These are phyloP conservation scores for Pichia sp. DNA, from an alignment of 1,139 yeast species.

Conservation along the genomic window DNA sequence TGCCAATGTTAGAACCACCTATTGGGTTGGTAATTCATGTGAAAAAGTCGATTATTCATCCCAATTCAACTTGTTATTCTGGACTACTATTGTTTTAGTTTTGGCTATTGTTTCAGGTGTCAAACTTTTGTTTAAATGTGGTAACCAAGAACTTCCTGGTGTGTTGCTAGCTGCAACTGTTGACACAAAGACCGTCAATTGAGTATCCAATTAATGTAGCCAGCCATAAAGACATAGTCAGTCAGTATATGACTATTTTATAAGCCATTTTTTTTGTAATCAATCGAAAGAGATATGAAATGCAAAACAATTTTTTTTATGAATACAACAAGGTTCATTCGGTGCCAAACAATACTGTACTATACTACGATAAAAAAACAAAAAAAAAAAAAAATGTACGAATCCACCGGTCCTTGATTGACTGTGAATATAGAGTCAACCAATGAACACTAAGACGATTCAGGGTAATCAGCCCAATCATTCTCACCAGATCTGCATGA, in stretches of 20 bases:
- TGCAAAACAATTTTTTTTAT: too few relatives aligned
- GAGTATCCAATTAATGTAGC: too few relatives aligned
- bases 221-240: too few relatives aligned
- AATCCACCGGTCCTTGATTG: slow-evolving; percentile 52
- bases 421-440: slow-evolving; percentile 9
- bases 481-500: slow-evolving; percentile 60
- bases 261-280: too few relatives aligned
- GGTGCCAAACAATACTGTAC: not conserved
- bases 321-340: too few relatives aligned
- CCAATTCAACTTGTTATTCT: slow-evolving; percentile 57
- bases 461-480: slow-evolving; percentile 27
- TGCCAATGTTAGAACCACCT: slow-evolving; percentile 36
- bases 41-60: slow-evolving; percentile 57
- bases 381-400: slow-evolving; percentile 28
- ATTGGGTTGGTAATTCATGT: slow-evolving; percentile 64
- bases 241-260: too few relatives aligned
- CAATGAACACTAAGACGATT: slow-evolving; percentile 52
- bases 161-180: slow-evolving; percentile 52
- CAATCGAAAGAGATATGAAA: too few relatives aligned
- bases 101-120: slow-evolving; percentile 44
- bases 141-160: slow-evolving; percentile 59
- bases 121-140: slow-evolving; percentile 44
- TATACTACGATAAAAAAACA: not conserved
- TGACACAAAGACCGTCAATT: slow-evolving; percentile 28
- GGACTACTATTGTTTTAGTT: slow-evolving; percentile 48